Conservation (phyloP, 192 early-diverging fungal species). For the Cetraspora pellucida region DNA sequence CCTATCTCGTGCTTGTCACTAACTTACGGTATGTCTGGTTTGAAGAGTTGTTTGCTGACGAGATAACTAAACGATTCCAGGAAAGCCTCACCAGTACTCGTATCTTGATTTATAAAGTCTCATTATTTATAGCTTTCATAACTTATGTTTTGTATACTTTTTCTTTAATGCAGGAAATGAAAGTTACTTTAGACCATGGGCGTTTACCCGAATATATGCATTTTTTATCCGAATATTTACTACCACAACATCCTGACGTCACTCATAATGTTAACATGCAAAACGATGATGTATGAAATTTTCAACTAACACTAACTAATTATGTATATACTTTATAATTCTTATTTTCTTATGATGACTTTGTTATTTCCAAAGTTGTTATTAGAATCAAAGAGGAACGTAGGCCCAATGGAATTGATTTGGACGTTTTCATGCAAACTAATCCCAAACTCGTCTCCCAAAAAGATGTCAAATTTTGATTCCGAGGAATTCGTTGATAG, state of each 20-base stretch:
- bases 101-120: too few relatives aligned
- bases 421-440: slow-evolving; percentile 25
- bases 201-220: background rate
- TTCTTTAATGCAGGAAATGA: slow-evolving; percentile 7
- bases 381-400: slow-evolving; percentile 13
- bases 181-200: background rate
- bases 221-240: slow-evolving; percentile 25
- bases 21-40: slow-evolving; percentile 26
- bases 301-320: background rate
- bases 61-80: slow-evolving; percentile 24
- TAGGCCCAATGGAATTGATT: slow-evolving; percentile 3
- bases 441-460: background rate
- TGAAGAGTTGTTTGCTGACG: slow-evolving; percentile 21
- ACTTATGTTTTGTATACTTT: background rate
- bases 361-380: background rate
- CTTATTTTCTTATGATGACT: background rate
- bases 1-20: slow-evolving; percentile 17
- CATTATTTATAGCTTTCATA: too few relatives aligned
- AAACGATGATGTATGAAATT: background rate
- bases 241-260: background rate
- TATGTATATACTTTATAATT: background rate
- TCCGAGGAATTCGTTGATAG: background rate
- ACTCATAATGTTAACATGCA: background rate
- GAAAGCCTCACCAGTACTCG: background rate
- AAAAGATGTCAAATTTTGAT: background rate